Base-by-base conservation (phyloP, 345 rosid genomes). In the Dimocarpus longan region DNA sequence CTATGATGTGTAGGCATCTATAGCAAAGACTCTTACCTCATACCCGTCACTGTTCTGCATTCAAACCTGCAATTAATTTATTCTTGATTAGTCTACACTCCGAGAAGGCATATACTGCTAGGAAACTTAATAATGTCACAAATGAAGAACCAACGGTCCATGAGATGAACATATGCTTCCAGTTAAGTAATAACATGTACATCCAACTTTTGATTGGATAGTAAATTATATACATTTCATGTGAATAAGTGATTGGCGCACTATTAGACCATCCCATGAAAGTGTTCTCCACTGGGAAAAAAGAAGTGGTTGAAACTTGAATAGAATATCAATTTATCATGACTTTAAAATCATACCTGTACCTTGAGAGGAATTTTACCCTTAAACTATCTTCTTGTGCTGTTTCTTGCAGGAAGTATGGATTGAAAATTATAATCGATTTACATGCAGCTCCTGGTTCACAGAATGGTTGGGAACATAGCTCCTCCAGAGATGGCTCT, bases 391-490 rank as follows among this genome's bases (percentile, higher is more conserved):
- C 9, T 40, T 80, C 1, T 7, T 11, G 10, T n/a, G 18, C 42
- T 24, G 9, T 67, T 56, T 40, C 43, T 57, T 50, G 52, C 84
- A 88, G 95, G 81, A 89, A 85, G 50, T 86, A 91, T 54, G 71
- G 78, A 10, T 21, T 90, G 81, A 86, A 85, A 64, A 78, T 89
- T 40, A 68, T 87, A 67, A 80, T 90, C 43, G 95, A 91, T 73
- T 75, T 90, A 11, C 95, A 91, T 77, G 92, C 93, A 2, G 93
- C 93, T 37, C 93, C 91, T 0, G 93, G 82, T 39, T 91, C 93
- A 32, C 95, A 90, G 60, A 91, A 90, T 71, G 95, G 92, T 0
- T 70, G 9, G 22, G 91, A 90, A 13, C 95, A 88, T 66, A 87
- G 93, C 79, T 39, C 87, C 22, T 80, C 91, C 0, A 86, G 91